Conservation (phyloP, 2,329 filamentous ascomycete species). For the Fusarium mangiferae region DNA sequence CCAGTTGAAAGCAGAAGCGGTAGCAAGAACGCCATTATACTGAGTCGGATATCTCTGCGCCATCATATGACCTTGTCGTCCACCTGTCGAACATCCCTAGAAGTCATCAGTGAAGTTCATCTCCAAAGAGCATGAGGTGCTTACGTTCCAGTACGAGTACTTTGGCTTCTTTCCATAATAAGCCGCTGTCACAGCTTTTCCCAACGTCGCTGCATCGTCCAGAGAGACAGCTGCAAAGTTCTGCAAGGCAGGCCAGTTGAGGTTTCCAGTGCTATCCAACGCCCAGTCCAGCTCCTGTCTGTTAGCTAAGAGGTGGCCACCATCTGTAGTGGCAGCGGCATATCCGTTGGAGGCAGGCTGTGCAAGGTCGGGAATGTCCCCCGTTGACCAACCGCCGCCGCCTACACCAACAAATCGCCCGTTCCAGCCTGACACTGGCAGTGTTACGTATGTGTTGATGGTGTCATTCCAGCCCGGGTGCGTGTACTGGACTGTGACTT, state of each 20-base stretch:
- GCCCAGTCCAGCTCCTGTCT: constrained; percentile 21
- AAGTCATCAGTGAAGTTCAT: not conserved
- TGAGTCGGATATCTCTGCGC: constrained; percentile 62
- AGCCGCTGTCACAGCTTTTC: constrained; percentile 53
- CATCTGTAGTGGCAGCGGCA: constrained; percentile 22
- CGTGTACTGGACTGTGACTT: constrained; percentile 14
- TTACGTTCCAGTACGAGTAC: constrained; percentile 59
- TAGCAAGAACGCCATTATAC: constrained; percentile 65
- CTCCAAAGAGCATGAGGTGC: not conserved
- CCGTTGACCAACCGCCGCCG: constrained; percentile 27
- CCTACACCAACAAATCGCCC: constrained; percentile 23
- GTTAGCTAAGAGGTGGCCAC: not conserved
- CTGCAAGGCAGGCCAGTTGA: constrained; percentile 41
- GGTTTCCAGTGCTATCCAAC: constrained; percentile 22
- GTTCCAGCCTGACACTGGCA: constrained; percentile 29
- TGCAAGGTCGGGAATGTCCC: not conserved
- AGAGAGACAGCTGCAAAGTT: constrained; percentile 44
- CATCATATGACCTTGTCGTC: constrained; percentile 64
- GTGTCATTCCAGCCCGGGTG: constrained; percentile 31
- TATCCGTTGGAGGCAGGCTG: constrained; percentile 8
- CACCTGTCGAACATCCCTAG: constrained; percentile 62
- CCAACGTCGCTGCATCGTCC: constrained; percentile 51
- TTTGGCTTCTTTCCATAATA: constrained; percentile 52
- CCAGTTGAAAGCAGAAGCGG: constrained; percentile 56
- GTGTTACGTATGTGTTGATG: constrained; percentile 13